Conservation (phyloP, 2,329 filamentous ascomycete species). For the Aspergillus cejpii region DNA sequence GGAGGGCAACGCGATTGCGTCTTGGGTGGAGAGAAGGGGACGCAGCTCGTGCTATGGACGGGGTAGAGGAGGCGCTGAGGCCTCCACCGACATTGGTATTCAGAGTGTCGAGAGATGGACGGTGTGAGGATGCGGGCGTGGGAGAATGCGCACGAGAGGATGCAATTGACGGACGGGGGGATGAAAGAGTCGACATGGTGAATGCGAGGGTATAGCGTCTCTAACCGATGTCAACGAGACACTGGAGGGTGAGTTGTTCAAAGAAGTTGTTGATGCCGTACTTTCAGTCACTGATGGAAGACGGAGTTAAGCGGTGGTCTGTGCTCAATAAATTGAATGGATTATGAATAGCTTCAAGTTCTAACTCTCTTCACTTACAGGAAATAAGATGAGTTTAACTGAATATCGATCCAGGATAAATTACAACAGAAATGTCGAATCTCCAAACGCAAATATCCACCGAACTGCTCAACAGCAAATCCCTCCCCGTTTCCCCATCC, state of each 20-base stretch:
- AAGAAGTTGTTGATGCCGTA: neutral
- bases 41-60: conserved; percentile 38
- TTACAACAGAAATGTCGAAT: conserved; percentile 20
- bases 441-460: conserved; percentile 36
- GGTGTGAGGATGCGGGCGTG: conserved; percentile 67
- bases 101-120: conserved; percentile 63
- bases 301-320: conserved; percentile 24
- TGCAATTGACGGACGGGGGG: conserved; percentile 54
- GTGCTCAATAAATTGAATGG: no score
- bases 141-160: conserved; percentile 48
- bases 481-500: conserved; percentile 48
- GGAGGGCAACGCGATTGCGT: conserved; percentile 75
- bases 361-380: neutral
- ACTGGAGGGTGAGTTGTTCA: conserved; percentile 7
- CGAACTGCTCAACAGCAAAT: conserved; percentile 52
- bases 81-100: conserved; percentile 50
- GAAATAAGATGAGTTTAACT: neutral
- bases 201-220: conserved; percentile 1
- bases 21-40: conserved; percentile 39
- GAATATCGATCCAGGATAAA: neutral
- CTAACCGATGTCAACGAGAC: conserved; percentile 4
- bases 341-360: conserved; percentile 2
- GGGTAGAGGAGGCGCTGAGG: conserved; percentile 40
- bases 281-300: neutral
- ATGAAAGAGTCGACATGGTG: conserved; percentile 54